phyloP scores from a whole-genome alignment of 768 basidiomycete species.

The Mycena leptocephala region DNA sequence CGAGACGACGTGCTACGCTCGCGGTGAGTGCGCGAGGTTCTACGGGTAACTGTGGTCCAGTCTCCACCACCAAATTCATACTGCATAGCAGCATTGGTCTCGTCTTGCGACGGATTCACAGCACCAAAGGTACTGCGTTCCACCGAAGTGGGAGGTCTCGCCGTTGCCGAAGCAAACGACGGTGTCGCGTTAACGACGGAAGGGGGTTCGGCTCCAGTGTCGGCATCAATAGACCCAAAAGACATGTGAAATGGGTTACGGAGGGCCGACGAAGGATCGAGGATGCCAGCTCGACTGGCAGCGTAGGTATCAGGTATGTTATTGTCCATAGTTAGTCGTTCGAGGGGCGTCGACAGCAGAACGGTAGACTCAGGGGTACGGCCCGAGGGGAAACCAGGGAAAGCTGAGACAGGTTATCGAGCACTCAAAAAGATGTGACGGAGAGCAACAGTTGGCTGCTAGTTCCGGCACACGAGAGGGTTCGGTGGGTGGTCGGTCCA shows the following conservation, averaged over 20 bases:
- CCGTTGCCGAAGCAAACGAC: background rate
- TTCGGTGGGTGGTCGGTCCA: background rate
- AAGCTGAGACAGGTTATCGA: background rate
- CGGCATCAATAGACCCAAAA: background rate
- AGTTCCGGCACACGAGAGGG: background rate
- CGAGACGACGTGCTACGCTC: too few relatives aligned
- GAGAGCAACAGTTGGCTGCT: too few relatives aligned
- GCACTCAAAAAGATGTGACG: too few relatives aligned
- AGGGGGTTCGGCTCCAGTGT: background rate
- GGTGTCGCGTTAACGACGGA: background rate
- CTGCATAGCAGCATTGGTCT: background rate
- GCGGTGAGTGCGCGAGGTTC: too few relatives aligned
- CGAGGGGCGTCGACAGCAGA: background rate
- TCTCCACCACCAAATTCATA: too few relatives aligned
- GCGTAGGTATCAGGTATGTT: background rate
- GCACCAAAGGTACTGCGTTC: background rate
- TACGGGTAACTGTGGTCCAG: too few relatives aligned
- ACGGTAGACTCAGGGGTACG: background rate
- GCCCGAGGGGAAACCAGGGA: background rate
- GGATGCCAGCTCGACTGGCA: background rate
- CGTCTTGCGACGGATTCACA: background rate
- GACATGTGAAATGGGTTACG: too few relatives aligned
- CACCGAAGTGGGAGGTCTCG: background rate
- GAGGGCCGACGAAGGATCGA: too few relatives aligned
- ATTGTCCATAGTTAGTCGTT: background rate